These are phyloP conservation scores for Kluyveromyces wickerhamii DNA, from an alignment of 805 yeast genomes.

Conservation along the genomic window DNA sequence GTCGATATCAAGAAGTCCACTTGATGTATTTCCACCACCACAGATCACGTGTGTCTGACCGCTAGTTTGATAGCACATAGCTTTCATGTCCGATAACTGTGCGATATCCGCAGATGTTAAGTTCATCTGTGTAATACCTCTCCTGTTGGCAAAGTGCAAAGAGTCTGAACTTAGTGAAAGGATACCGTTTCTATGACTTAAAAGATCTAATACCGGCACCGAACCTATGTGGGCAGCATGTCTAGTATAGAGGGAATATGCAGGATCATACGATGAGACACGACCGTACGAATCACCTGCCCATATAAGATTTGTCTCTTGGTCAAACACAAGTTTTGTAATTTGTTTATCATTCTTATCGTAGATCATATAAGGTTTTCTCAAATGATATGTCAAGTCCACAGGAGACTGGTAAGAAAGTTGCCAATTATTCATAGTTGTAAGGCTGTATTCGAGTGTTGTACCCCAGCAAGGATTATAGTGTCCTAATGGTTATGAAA, in stretches of 20 bases:
- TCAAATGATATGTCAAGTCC: constrained; percentile 24
- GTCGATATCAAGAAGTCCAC: constrained; percentile 38
- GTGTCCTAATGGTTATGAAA: too few relatives aligned
- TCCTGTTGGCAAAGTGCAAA: constrained; percentile 45
- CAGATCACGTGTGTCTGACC: constrained; percentile 39
- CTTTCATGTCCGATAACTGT: constrained; percentile 29
- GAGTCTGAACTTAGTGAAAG: constrained; percentile 46
- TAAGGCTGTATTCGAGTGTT: too few relatives aligned
- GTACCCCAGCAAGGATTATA: too few relatives aligned
- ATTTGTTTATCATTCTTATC: constrained; percentile 27
- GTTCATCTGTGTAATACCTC: constrained; percentile 42
- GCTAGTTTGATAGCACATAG: constrained; percentile 36
- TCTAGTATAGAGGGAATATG: constrained; percentile 49
- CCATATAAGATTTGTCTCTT: constrained; percentile 74
- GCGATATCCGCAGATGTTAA: constrained; percentile 26
- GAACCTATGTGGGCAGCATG: constrained; percentile 42
- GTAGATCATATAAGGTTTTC: constrained; percentile 26
- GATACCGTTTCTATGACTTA: constrained; percentile 51
- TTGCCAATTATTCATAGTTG: constrained; percentile 31
- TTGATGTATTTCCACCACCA: constrained; percentile 31
- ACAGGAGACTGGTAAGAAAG: constrained; percentile 25
- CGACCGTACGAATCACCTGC: constrained; percentile 61
- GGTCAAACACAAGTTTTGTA: constrained; percentile 49
- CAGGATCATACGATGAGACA: constrained; percentile 38
- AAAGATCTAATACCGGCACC: constrained; percentile 42